Evolutionary conservation across 352 stramenopile genomes (phyloP), one percentile per base, ranked within the genome.

Genomic region (Globisporangium echinulatum): DNA sequence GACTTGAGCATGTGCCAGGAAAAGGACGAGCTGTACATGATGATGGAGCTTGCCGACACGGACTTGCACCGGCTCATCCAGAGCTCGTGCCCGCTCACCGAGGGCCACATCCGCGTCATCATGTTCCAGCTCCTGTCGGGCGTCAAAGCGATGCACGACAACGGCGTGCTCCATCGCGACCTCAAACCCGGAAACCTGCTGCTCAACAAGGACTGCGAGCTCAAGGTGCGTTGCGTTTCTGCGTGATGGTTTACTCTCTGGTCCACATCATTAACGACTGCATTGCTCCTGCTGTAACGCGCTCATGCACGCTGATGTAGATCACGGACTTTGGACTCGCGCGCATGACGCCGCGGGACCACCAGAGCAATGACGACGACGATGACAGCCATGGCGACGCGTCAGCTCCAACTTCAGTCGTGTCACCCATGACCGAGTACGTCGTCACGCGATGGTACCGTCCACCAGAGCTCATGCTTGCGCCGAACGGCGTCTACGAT

Each of bases 261-360:
- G 25, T 33, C 25, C 25, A 33, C 25, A 33, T 33, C 25, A 33
- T 1, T 33, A 33, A 33, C 25, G 25, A 33, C 25, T 33, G 25
- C 2, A 33, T 33, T 33, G 25, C 25, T 33, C 1, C 25, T 33
- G 25, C 25, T 33, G 25, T 33, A 33, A 33, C 25, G 3, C 2
- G 25, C 25, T 33, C 25, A 33, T 33, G 25, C 25, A 33, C 25
- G 2, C 25, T 33, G 25, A 33, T 33, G 25, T 61, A 84, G 66
- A 97, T 98, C 65, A 97, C 91, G 7, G 94, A 98, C 70, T 98
- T 98, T 79, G 94, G 94, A 1, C 77, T 98, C 0, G 90, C 92
- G 8, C 79, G 94, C 0, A 92, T 88, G 84, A 90, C 88, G 60
- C 82, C 82, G 0, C 85, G 86, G 51, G 67, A 75, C 39, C 56